These are phyloP conservation scores for Colletotrichum nymphaeae DNA, from an alignment of 2,329 filamentous ascomycete species.

Conservation along the genomic window DNA sequence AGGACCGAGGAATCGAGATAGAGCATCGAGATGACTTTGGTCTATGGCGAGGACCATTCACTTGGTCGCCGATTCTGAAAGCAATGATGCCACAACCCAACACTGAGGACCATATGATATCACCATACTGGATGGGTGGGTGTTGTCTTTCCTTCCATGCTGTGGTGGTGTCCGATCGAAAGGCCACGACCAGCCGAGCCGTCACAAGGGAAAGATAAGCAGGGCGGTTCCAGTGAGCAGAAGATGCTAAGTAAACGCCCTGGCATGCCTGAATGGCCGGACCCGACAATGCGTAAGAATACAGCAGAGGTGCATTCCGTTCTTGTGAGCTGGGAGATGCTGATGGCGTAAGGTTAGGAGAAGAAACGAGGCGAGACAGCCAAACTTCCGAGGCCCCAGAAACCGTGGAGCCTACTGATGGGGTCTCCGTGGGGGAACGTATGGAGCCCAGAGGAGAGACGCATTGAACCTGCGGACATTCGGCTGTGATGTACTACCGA, in stretches of 20 bases:
- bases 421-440: constrained; percentile 18
- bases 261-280: not conserved
- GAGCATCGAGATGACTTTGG: constrained; percentile 9
- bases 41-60: not conserved
- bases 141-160: not conserved
- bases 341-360: not conserved
- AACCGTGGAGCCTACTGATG: constrained; percentile 22
- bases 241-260: not conserved
- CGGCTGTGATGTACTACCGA: not conserved
- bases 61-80: not conserved
- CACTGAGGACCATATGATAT: not conserved
- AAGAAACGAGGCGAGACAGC: constrained; percentile 17
- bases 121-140: not conserved
- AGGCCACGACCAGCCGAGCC: not conserved
- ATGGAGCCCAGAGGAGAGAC: constrained; percentile 1
- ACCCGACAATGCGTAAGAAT: not conserved
- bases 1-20: not conserved
- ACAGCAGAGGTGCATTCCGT: not conserved
- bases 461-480: constrained; percentile 12
- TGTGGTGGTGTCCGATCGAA: not conserved
- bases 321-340: not conserved
- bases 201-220: not conserved
- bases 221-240: not conserved
- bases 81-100: constrained; percentile 21
- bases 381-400: constrained; percentile 12